phyloP scores from a whole-genome alignment of 176 grass and related monocot species.

The Zea mays region Zm-B73-REFERENCE-NAM-5.0 NC_050097.1:7555001-7555500 shows the following conservation, averaged over 20 bases:
- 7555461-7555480: too few species aligned
- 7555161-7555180: conserved; percentile 39
- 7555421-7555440: background rate
- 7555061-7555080: conserved; percentile 37
- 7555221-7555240: conserved; percentile 27
- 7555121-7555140: conserved; percentile 55
- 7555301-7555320: conserved; percentile 11
- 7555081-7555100: conserved; percentile 29
- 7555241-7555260: background rate
- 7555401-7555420: conserved; percentile 4
- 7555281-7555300: conserved; percentile 21
- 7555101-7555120: conserved; percentile 40
- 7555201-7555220: conserved; percentile 33
- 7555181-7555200: conserved; percentile 47
- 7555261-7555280: background rate
- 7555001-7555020: conserved; percentile 20
- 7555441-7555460: too few species aligned
- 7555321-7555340: background rate
- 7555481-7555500: too few species aligned
- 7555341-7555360: background rate
- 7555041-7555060: conserved; percentile 40
- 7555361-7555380: background rate
- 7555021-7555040: conserved; percentile 64
- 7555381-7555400: background rate
- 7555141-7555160: conserved; percentile 44